Conservation (phyloP, 129 eudicot species). For the carrot (Daucus carota) region DH1_v3.0 NC_030385.2:27754001-27754500, state of each 20-base stretch:
- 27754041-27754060: conserved; percentile 26
- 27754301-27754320: no score
- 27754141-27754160: conserved; percentile 24
- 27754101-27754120: conserved; percentile 32
- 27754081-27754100: conserved; percentile 32
- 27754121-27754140: conserved; percentile 14
- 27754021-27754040: conserved; percentile 14
- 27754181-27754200: conserved; percentile 25
- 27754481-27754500: no score
- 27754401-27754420: no score
- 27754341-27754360: no score
- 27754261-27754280: conserved; percentile 15
- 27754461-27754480: no score
- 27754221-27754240: conserved; percentile 17
- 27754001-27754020: conserved; percentile 2
- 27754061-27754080: conserved; percentile 26
- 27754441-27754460: no score
- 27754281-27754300: not conserved
- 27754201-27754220: not conserved
- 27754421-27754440: no score
- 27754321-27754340: no score
- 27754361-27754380: no score
- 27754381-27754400: no score
- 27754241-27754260: conserved; percentile 14
- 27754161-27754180: not conserved